These are phyloP conservation scores for Clitopilus passeckerianus DNA, from an alignment of 768 basidiomycete genomes.

Conservation along the genomic window DNA sequence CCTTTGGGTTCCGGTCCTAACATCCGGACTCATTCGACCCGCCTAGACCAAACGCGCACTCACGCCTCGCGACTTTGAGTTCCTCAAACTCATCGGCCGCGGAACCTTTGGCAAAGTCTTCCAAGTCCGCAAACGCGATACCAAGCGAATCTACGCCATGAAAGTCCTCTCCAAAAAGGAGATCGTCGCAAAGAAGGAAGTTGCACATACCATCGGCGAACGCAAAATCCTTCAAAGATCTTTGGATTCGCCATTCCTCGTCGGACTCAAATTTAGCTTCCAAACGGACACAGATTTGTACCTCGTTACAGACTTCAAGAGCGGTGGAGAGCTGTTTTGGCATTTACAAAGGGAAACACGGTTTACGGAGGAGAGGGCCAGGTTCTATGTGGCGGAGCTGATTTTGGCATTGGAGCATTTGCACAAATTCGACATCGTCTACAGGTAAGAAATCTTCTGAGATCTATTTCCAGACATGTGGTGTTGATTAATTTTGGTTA, in stretches of 20 bases:
- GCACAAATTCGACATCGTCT: conserved; percentile 96
- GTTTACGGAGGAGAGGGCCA: conserved; percentile 88
- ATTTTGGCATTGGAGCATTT: conserved; percentile 93
- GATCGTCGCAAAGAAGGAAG: conserved; percentile 98
- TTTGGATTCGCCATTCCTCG: conserved; percentile 92
- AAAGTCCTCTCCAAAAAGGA: conserved; percentile 99
- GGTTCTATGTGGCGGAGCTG: conserved; percentile 96
- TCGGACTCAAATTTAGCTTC: conserved; percentile 97
- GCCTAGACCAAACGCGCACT: conserved; percentile 78
- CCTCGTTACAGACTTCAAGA: conserved; percentile 98
- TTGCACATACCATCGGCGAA: conserved; percentile 98
- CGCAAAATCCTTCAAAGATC: conserved; percentile 96
- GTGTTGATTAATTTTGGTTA: background rate
- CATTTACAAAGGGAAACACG: conserved; percentile 94
- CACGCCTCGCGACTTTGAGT: conserved; percentile 95
- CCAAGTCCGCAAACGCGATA: conserved; percentile 97
- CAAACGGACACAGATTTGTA: conserved; percentile 95
- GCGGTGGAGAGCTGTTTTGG: conserved; percentile 98
- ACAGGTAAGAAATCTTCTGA: conserved; percentile 42
- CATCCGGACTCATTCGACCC: conserved; percentile 1
- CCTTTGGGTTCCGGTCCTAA: conserved; percentile 8
- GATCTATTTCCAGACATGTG: too few relatives aligned
- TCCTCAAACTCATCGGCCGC: conserved; percentile 96
- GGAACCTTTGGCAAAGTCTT: conserved; percentile 99
- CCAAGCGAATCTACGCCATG: conserved; percentile 99